Evolutionary conservation across 257 asterid species (phyloP), one percentile per base, ranked within the genome.

Genomic region (Solanum chiquidenum): DNA sequence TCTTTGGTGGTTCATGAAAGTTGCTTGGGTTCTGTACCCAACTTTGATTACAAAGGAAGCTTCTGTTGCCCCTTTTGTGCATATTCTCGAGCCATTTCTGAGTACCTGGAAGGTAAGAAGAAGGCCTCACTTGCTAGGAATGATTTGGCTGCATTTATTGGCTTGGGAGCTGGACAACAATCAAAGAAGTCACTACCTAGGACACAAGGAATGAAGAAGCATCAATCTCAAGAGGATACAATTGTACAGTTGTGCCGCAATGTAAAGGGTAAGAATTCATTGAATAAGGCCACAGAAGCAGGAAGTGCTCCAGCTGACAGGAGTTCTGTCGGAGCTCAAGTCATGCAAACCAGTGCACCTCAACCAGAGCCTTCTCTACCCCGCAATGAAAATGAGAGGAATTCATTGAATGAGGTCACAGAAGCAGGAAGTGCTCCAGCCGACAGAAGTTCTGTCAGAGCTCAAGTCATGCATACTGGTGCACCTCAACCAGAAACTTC

Each of bases 1-100:
- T 88, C 91, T 10, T 49, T 92, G 64, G 90, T 88, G 89, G 92
- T 95, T 86, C 98, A 94, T 73, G 89, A 90, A 84, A 91, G 89
- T 84, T 96, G 99, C 89, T 92, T 94, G 93, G 92, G 88, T 86
- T 91, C 94, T 71, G 91, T 90, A 49, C 88, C 88, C 46, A 87
- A 84, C 87, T 92, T 93, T 88, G 92, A 91, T 87, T 71, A 88
- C 80, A 83, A 60, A 29, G 97, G 92, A 75, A 86, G 87, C 73
- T 95, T 94, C 87, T 92, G 88, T 69, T 90, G 98, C 91, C 98
- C 96, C 5, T 95, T 95, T 90, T 96, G 99, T 92, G 93, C 95
- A 84, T 94, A 93, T 89, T 92, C 94, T 87, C 94, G 72, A 80
- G 93, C 99, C 83, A 87, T 96, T 73, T 90, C 94, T 18, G 90